Conservation (phyloP, 2,329 filamentous ascomycete genomes). For the Sporothrix pallida region DNA sequence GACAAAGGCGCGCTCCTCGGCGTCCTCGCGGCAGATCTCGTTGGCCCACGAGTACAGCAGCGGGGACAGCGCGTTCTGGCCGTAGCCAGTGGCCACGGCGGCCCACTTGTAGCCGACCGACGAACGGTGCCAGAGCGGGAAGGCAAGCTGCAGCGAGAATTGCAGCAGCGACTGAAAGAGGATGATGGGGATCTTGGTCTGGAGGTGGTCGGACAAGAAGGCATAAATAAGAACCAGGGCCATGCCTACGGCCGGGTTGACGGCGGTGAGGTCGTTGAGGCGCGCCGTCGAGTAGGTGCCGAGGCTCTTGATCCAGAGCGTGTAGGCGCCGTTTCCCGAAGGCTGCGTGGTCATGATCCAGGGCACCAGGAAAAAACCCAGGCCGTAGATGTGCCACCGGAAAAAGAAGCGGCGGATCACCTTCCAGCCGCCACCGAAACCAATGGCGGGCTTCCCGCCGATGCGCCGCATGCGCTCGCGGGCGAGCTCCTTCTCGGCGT, state of each 20-base stretch:
- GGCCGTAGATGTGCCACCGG: slow-evolving; percentile 45
- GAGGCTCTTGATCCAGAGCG: slow-evolving; percentile 64
- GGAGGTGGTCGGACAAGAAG: slow-evolving; percentile 28
- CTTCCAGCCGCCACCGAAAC: slow-evolving; percentile 31
- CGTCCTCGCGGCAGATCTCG: slow-evolving; percentile 38
- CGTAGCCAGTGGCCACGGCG: slow-evolving; percentile 29
- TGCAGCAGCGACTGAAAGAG: slow-evolving; percentile 23
- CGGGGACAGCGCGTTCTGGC: slow-evolving; percentile 30
- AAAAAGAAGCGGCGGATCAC: slow-evolving; percentile 26
- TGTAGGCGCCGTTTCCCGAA: slow-evolving; percentile 59
- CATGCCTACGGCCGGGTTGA: slow-evolving; percentile 31
- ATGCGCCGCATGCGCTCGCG: slow-evolving; percentile 52
- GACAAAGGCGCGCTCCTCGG: slow-evolving; percentile 40
- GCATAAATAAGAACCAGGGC: slow-evolving; percentile 25
- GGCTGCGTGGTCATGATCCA: slow-evolving; percentile 50
- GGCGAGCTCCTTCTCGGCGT: slow-evolving; percentile 55
- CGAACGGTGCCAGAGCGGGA: slow-evolving; percentile 26
- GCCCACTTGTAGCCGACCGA: slow-evolving; percentile 30
- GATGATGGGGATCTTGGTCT: slow-evolving; percentile 31
- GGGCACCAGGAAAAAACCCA: slow-evolving; percentile 46
- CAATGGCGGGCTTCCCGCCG: slow-evolving; percentile 40
- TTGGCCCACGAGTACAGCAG: slow-evolving; percentile 38
- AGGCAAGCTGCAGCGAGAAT: slow-evolving; percentile 30
- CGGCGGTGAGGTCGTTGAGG: slow-evolving; percentile 30
- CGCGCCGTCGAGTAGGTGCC: slow-evolving; percentile 25